Evolutionary conservation across 108 stramenopile genomes (phyloP).

Genomic region (Cyclotella cryptica): DNA sequence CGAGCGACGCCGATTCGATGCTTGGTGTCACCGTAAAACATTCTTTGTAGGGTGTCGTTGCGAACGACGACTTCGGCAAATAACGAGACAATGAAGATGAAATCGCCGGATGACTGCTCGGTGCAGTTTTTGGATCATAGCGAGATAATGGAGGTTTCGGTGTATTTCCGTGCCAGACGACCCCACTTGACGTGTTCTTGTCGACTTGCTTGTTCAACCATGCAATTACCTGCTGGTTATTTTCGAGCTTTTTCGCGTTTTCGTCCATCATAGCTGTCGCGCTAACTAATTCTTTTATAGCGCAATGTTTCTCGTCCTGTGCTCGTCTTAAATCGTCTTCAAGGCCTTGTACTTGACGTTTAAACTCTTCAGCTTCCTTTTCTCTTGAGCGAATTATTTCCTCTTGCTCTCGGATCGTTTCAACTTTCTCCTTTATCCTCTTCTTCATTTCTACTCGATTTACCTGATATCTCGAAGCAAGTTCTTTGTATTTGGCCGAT

Average conservation of each 20-base stretch:
- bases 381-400: conserved; percentile 38
- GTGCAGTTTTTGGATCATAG: conserved; percentile 5
- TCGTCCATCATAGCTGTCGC: conserved; percentile 31
- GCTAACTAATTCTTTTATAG: conserved; percentile 28
- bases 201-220: conserved; percentile 51
- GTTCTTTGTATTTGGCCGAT: conserved; percentile 45
- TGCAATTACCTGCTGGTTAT: conserved; percentile 60
- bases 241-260: conserved; percentile 41
- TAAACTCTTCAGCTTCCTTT: conserved; percentile 35
- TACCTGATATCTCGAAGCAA: conserved; percentile 46
- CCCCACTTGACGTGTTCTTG: conserved; percentile 15
- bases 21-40: not conserved
- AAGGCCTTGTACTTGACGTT: conserved; percentile 10
- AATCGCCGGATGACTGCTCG: not conserved
- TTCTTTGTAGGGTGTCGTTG: conserved; percentile 2
- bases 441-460: conserved; percentile 58
- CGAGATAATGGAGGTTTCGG: not conserved
- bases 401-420: conserved; percentile 48
- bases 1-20: not conserved
- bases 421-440: conserved; percentile 48
- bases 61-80: conserved; percentile 4
- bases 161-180: conserved; percentile 21
- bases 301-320: conserved; percentile 27
- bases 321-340: conserved; percentile 17
- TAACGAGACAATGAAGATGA: conserved; percentile 12